A percentile compares a stretch with the other conserved stretches of the same genome.
Conservation (phyloP, 2,329 filamentous ascomycete genomes). For the Periglandula ipomoeae region DNA sequence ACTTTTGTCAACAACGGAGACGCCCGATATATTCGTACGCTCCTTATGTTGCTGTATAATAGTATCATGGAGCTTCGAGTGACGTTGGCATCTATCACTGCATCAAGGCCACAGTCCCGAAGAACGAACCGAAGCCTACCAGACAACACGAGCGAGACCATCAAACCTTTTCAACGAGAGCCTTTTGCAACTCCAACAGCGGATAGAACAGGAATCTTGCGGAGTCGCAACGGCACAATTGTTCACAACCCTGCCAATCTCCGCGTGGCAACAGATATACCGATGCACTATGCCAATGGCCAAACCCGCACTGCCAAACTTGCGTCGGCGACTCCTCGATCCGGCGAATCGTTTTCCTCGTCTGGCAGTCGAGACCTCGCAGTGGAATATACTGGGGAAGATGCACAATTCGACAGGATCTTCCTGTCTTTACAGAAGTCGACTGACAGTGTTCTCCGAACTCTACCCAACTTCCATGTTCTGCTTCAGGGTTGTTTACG, state of each 20-base stretch:
- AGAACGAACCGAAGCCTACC: constrained; percentile 11
- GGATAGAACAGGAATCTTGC: constrained; percentile 31
- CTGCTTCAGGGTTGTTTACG: constrained; percentile 59
- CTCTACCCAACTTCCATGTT: constrained; percentile 58
- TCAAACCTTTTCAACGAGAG: constrained; percentile 42
- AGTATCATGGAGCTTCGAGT: constrained; percentile 59
- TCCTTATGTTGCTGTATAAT: constrained; percentile 55
- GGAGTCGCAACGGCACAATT: constrained; percentile 26
- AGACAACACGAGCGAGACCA: constrained; percentile 33
- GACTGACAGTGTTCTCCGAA: constrained; percentile 62
- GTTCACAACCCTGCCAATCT: constrained; percentile 44
- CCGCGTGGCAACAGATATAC: constrained; percentile 46
- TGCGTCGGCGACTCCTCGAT: constrained; percentile 63
- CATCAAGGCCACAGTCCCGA: constrained; percentile 15
- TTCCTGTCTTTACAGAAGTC: constrained; percentile 68
- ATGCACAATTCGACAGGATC: constrained; percentile 72
- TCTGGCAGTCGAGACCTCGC: constrained; percentile 36
- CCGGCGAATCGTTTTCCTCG: constrained; percentile 69
- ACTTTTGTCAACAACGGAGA: constrained; percentile 57
- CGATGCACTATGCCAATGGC: constrained; percentile 37
- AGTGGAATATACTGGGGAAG: constrained; percentile 64
- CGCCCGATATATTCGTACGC: constrained; percentile 56
- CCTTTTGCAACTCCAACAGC: constrained; percentile 44
- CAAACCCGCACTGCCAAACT: constrained; percentile 40
- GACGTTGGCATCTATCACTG: constrained; percentile 31